Percentiles rank a stretch among this genome's conserved stretches.
Conservation (phyloP, 257 asterid genomes). For the Linaria vulgaris region DNA sequence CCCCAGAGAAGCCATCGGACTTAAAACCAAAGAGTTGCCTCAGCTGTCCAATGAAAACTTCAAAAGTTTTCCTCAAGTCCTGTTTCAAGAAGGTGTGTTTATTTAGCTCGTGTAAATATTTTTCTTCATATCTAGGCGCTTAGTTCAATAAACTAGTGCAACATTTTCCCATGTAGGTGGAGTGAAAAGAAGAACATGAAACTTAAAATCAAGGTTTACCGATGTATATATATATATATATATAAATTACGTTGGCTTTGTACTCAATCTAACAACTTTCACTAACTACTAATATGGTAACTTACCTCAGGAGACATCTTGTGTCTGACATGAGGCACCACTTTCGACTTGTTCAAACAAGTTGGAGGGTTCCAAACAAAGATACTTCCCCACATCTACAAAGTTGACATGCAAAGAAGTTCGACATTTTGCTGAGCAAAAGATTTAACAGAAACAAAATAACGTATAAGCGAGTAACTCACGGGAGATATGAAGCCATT, state of each 20-base stretch:
- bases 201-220: background rate
- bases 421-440: slow-evolving; percentile 31
- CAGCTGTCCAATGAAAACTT: slow-evolving; percentile 81
- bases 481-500: slow-evolving; percentile 98
- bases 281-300: slow-evolving; percentile 13
- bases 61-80: slow-evolving; percentile 67
- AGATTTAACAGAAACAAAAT: slow-evolving; percentile 19
- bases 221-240: background rate
- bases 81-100: slow-evolving; percentile 41
- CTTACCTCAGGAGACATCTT: slow-evolving; percentile 74
- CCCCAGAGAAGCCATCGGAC: slow-evolving; percentile 53
- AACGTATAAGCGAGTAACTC: slow-evolving; percentile 34
- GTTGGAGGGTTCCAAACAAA: slow-evolving; percentile 87
- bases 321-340: slow-evolving; percentile 41
- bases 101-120: slow-evolving; percentile 17
- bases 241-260: background rate
- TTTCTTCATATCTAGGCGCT: too few relatives aligned
- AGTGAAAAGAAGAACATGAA: background rate
- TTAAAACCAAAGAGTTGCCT: slow-evolving; percentile 93
- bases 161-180: too few relatives aligned
- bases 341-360: slow-evolving; percentile 48
- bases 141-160: too few relatives aligned
- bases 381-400: slow-evolving; percentile 97
- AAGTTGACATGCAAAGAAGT: slow-evolving; percentile 24
- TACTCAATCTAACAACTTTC: background rate